Percentiles rank a stretch among this genome's conserved stretches.
These are phyloP conservation scores for Begonia fuchsioides DNA, from an alignment of 306 rosid species.

Conservation along the genomic window DNA sequence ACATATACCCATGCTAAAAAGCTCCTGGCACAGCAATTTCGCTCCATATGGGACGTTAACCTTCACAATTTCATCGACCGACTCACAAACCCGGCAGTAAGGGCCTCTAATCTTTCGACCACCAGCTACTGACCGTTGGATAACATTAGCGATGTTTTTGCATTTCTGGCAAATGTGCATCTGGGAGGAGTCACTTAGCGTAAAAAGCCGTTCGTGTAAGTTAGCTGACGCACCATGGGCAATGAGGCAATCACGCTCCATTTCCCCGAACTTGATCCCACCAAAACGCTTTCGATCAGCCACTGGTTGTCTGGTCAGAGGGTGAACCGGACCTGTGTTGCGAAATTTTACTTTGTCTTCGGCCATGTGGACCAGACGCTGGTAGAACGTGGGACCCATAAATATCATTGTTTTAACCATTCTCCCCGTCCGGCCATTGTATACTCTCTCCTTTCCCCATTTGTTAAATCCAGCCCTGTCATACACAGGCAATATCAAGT, in stretches of 20 bases:
- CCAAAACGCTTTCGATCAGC: constrained; percentile 94
- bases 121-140: constrained; percentile 50
- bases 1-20: constrained; percentile 91
- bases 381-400: constrained; percentile 97
- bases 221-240: constrained; percentile 98
- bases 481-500: constrained; percentile 8
- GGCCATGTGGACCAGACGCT: constrained; percentile 87
- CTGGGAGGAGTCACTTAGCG: constrained; percentile 86
- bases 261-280: constrained; percentile 92
- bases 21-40: constrained; percentile 77
- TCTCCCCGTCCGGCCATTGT: constrained; percentile 84
- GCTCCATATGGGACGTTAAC: constrained; percentile 88
- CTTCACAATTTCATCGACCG: constrained; percentile 58
- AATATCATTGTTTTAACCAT: constrained; percentile 73
- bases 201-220: constrained; percentile 85
- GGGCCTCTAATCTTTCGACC: constrained; percentile 89
- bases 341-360: constrained; percentile 92
- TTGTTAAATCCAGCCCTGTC: constrained; percentile 77
- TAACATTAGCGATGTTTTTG: constrained; percentile 60
- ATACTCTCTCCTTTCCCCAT: constrained; percentile 91
- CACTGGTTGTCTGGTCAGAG: constrained; percentile 93
- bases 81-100: constrained; percentile 57
- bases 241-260: constrained; percentile 94
- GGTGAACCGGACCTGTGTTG: constrained; percentile 96
- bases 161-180: constrained; percentile 66